Evolutionary conservation across 345 rosid genomes (phyloP), one percentile per base, ranked within the genome.

Genomic region (Gossypium sturtianum): DNA sequence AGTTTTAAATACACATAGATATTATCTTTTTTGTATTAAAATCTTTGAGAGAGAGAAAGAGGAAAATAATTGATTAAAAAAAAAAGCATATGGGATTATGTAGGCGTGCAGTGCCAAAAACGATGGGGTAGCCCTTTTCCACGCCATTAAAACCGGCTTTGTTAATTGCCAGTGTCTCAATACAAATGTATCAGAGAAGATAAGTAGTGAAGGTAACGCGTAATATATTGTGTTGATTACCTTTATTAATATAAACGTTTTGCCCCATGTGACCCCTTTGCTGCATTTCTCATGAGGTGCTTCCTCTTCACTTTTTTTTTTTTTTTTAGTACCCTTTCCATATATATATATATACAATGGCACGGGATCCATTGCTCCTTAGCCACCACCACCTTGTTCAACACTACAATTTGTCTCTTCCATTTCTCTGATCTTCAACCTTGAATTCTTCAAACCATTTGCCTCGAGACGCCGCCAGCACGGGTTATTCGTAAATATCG

Each of bases 131-230:
- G 81, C 88, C 94, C 75, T 83, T 74, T 83, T 83, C 71, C 73
- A 57, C 86, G 97, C 87, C 97, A 78, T 74, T 79, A 82, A 90
- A 87, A 77, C 87, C 86, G 98, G 91, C 89, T 85, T 87, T 66
- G 17, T 45, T 84, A 13, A 34, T 23, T 49, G 48, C 60, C 68
- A 22, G 77, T 59, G 47, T 43, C 41, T n/a, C 12, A 71, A 29
- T 19, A 48, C 65, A 56, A 64, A 41, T 64, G 69, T 64, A 64
- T n/a, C 7, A 64, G 23, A 19, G 16, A 41, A 53, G 7, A 34
- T 34, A 70, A 34, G 61, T 27, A 53, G 45, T 62, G 78, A 78
- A 66, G 61, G 49, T 29, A 66, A 81, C 85, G 81, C 82, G 77
- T 80, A 61, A 16, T 61, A 59, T 47, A 27, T 62, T 25, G 70